Evolutionary conservation across 2,329 filamentous ascomycete genomes (phyloP).

Genomic region (Truncatella angustata): DNA sequence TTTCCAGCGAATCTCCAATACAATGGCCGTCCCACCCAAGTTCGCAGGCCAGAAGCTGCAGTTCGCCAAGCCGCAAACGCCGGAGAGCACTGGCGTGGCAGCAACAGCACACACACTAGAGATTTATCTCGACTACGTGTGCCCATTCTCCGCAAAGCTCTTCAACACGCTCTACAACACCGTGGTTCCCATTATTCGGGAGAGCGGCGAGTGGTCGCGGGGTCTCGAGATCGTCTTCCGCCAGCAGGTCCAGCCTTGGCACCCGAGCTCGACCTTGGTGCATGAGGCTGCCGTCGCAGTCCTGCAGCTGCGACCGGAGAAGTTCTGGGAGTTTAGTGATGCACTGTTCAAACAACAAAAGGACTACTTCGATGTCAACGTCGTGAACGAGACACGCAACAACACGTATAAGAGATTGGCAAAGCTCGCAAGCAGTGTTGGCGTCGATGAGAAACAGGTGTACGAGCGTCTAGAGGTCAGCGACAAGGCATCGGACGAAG

Average conservation of each 20-base stretch:
- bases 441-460: conserved; percentile 68
- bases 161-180: conserved; percentile 73
- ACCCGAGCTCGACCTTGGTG: conserved; percentile 77
- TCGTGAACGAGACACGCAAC: conserved; percentile 84
- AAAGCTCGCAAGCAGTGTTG: conserved; percentile 67
- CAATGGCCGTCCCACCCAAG: conserved; percentile 75
- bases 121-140: conserved; percentile 84
- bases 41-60: conserved; percentile 70
- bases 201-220: conserved; percentile 53
- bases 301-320: conserved; percentile 63
- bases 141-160: conserved; percentile 66
- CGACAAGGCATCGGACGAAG: conserved; percentile 65
- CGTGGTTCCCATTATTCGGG: conserved; percentile 63
- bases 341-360: conserved; percentile 65
- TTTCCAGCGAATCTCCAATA: neutral
- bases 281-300: conserved; percentile 87
- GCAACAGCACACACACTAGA: conserved; percentile 59
- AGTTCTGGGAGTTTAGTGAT: conserved; percentile 78
- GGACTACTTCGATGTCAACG: conserved; percentile 79
- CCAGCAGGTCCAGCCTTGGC: conserved; percentile 89
- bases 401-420: conserved; percentile 78
- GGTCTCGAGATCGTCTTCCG: conserved; percentile 78
- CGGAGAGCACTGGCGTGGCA: conserved; percentile 33
- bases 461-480: conserved; percentile 67
- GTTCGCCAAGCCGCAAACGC: conserved; percentile 37